A percentile compares a stretch with the other conserved stretches of the same genome.
These are phyloP conservation scores for Hypoxylon intermedium DNA, from an alignment of 495 filamentous ascomycete species.

Conservation along the genomic window DNA sequence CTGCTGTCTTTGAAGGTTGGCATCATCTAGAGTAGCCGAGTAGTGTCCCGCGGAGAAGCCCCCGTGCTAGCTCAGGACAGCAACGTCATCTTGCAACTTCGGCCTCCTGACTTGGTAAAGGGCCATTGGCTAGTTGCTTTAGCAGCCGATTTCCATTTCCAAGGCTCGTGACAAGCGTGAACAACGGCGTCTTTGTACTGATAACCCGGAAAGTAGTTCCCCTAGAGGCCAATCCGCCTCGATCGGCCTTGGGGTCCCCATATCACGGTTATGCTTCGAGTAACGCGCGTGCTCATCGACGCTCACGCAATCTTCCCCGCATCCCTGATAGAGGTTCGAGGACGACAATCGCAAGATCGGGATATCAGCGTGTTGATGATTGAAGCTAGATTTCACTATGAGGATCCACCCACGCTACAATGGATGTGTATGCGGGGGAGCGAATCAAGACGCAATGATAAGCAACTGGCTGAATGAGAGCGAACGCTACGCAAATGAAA, in stretches of 20 bases:
- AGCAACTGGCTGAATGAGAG: constrained; percentile 12
- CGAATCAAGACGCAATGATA: constrained; percentile 33
- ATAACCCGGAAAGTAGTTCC: not conserved
- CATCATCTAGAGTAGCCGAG: not conserved
- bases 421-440: constrained; percentile 30
- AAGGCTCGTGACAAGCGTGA: constrained; percentile 20
- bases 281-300: constrained; percentile 9
- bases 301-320: constrained; percentile 17
- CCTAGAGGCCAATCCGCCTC: constrained; percentile 2
- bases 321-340: constrained; percentile 5
- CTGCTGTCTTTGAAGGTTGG: not conserved
- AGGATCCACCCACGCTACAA: constrained; percentile 15
- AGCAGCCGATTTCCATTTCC: not conserved
- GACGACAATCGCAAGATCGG: constrained; percentile 6
- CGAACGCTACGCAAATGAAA: constrained; percentile 22
- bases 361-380: constrained; percentile 1
- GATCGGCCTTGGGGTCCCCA: constrained; percentile 16
- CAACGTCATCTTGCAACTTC: constrained; percentile 29
- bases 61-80: not conserved
- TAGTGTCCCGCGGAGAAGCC: constrained; percentile 20
- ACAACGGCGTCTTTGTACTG: constrained; percentile 13
- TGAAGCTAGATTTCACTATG: constrained; percentile 15
- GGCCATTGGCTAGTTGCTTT: constrained; percentile 1
- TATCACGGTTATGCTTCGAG: constrained; percentile 12
- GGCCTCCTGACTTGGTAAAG: constrained; percentile 22